Base-by-base conservation (phyloP, 495 filamentous ascomycete genomes). In the Aspergillus haitiensis region DNA sequence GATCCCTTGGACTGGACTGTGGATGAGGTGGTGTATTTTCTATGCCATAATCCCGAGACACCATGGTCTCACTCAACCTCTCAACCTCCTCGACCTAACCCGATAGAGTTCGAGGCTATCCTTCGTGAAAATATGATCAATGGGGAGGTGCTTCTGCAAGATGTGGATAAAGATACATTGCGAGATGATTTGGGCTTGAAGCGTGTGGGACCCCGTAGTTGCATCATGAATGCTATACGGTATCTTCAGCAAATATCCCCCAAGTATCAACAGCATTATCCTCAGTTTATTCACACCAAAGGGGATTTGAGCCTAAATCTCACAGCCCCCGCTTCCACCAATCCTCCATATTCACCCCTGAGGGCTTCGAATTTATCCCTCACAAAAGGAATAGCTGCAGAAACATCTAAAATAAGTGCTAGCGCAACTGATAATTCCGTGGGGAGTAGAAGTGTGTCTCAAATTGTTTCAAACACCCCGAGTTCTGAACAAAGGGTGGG, bases 1-100 rank as follows among this genome's bases (percentile, higher is more conserved):
- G 89, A 92, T 62, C 89, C 89, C 1, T 82, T 84, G 61, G 69
- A 83, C 60, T 93, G 89, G 89, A 75, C 75, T 21, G 75, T 86
- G 21, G 86, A 90, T 18, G 77, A 84, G 36, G 81, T 92, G 2
- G 81, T 90, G 0, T 67, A 70, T 11, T 86, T 86, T 53, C 70
- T 93, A 5, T 91, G 88, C 72, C 75, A 81, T 32, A 40, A 70
- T 2, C 65, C 76, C 16, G 69, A 75, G 39, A 78, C 79, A 8
- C 70, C 74, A 58, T 79, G 76, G 76, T 69, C 75, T 6, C 50
- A 56, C 35, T 74, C 69, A 10, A 50, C 59, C 39, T 63, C 61
- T 2, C 47, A 56, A 16, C 44, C 63, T 7, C 68, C 70, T n/a
- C 73, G 84, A 7, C 86, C 85, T 16, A 75, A 88, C 44, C 70